Evolutionary conservation across 2,329 filamentous ascomycete species (phyloP), one percentile per base, ranked within the genome.

Genomic region (Alternaria sp.): DNA sequence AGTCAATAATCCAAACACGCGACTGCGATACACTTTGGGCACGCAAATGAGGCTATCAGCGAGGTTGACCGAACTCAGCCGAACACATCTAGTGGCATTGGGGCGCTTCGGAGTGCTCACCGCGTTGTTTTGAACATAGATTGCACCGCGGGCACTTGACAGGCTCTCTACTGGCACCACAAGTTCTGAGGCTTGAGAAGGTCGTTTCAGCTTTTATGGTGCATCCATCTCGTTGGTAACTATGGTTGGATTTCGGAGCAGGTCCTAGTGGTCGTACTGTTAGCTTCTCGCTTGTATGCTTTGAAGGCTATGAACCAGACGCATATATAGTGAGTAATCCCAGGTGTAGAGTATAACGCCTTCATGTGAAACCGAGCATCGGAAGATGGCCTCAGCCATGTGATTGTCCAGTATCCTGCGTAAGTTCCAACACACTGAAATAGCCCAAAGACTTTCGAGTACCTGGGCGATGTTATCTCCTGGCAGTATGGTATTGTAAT

Each of bases 181-280:
- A 32, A 7, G 44, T 48, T 34, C 44, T 34, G 12, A 30, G 28
- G 44, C 44, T 34, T 48, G 44, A 3, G 44, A 22, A 48, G 44
- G 44, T 48, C 18, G 44, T 48, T 48, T 48, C 44, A 48, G 28
- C 28, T 48, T 47, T n/a, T 20, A 16, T 32, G 28, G 28, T 48
- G 44, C 12, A 32, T 20, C 18, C 44, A 14, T 22, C 11, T 48
- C n/a, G n/a, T 34, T 48, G 28, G 18, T 48, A 18, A 32, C 46
- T n/a, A 36, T 34, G 46, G 12, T 2, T 36, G 18, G 6, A 36
- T 18, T 36, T 2, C 30, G 46, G 46, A 48, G 46, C 3, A 34
- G 30, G 20, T 48, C 30, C 46, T 24, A 34, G 18, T 36, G 20
- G 30, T 32, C 12, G 30, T 48, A 22, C 30, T 26, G 22, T 16